Base-by-base conservation (phyloP, 305 asterid genomes). In the Withania somnifera region DNA sequence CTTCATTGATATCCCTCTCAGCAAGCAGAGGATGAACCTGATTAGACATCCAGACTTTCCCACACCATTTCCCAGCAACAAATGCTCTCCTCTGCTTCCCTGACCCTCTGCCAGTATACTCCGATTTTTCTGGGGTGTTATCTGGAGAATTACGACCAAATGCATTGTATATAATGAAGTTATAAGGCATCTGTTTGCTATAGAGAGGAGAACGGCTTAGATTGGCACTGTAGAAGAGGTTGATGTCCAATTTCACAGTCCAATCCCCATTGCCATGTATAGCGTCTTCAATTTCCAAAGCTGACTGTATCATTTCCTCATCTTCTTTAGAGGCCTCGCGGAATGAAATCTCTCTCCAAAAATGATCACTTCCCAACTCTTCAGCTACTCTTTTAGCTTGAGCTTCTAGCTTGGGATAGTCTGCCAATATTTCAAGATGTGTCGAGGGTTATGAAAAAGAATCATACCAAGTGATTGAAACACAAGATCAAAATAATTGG, bases 51-150 rank as follows among this genome's bases (percentile, higher is more conserved):
- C 99, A 97, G 76, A 97, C 95, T 91, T 91, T 95, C 60, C 99
- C 99, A 73, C 99, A 97, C 99, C 99, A 97, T 88, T 93, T 97
- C 60, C 99, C 99, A 79, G 97, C 98, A 87, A 95, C 97, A 57
- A 85, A 83, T 40, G 87, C 82, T 93, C 90, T 95, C 89, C 84
- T 97, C 77, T 91, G 97, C 90, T 91, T 91, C 79, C 95, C 91
- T 30, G 83, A 81, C 63, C 89, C 88, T 85, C 75, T 90, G 19
- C 82, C 88, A 81, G 83, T 89, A 26, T 64, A 82, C 83, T 91
- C 94, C 13, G 79, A 64, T 22, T 83, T 83, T 28, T 52, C 71
- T 7, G 81, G 64, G 81, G 78, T 64, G 34, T 86, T 91, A 38
- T 80, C 87, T 10, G 90, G 87, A 81, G 90, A 88, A 77, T 82